Conservation (phyloP, 177 flowering plant genomes). For the Telopea speciosissima region DNA sequence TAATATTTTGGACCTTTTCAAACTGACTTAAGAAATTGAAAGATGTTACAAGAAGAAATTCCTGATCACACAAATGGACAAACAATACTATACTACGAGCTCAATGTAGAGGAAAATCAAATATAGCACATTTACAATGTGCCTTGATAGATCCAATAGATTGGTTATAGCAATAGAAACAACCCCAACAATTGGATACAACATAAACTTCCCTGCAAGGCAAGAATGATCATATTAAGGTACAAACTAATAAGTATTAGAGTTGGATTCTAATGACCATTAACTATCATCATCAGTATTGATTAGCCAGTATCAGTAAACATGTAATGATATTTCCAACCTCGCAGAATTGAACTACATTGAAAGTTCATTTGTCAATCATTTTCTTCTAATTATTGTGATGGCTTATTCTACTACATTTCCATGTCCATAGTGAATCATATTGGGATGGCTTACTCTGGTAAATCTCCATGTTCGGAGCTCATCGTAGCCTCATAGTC, state of each 20-base stretch:
- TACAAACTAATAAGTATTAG: too few relatives aligned
- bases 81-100: not conserved
- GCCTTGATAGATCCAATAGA: conserved; percentile 80
- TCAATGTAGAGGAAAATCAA: not conserved
- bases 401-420: too few relatives aligned
- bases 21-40: not conserved
- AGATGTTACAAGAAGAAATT: not conserved
- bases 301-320: not conserved
- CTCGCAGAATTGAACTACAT: not conserved
- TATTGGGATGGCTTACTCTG: too few relatives aligned
- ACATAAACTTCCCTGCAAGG: conserved; percentile 91
- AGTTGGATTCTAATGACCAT: not conserved
- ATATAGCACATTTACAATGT: conserved; percentile 54
- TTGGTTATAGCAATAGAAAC: conserved; percentile 97
- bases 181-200: conserved; percentile 92
- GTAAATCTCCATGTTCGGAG: too few relatives aligned
- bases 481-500: not conserved
- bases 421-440: too few relatives aligned
- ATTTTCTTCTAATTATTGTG: too few relatives aligned
- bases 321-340: not conserved
- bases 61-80: not conserved
- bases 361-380: too few relatives aligned
- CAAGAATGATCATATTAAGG: too few relatives aligned
- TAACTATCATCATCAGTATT: not conserved
- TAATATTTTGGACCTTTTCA: not conserved